Evolutionary conservation across 495 filamentous ascomycete species (phyloP).

Genomic region (Penicillium lividum): DNA sequence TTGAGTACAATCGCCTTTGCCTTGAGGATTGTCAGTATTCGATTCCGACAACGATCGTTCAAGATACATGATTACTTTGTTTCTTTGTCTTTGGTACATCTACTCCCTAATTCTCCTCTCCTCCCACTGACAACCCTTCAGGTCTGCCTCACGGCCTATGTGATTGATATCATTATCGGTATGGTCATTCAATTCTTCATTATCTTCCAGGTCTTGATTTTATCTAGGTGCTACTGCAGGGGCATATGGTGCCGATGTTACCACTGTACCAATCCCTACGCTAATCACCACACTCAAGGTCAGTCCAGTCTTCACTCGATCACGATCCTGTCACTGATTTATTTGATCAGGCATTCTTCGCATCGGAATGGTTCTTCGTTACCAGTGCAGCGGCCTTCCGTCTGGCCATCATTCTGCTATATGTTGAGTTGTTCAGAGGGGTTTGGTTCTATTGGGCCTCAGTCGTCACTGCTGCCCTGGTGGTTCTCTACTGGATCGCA

Average conservation of each 20-base stretch:
- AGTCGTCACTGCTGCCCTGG: constrained; percentile 1
- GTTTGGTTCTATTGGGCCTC: constrained; percentile 1
- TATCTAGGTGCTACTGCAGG: neutral
- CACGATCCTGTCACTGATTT: too few species aligned
- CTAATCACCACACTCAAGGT: neutral
- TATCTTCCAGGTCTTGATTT: too few species aligned
- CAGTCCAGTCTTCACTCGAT: neutral
- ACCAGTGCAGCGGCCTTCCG: constrained; percentile 6
- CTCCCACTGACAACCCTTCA: neutral
- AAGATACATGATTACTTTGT: constrained; percentile 2
- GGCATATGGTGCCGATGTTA: neutral
- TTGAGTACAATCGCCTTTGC: neutral
- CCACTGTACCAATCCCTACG: neutral
- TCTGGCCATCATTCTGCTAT: constrained; percentile 4
- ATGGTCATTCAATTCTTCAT: neutral
- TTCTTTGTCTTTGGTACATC: neutral
- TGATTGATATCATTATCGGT: neutral
- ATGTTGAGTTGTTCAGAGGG: constrained; percentile 6
- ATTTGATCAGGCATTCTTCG: constrained; percentile 7
- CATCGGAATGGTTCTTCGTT: constrained; percentile 10
- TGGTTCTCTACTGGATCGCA: constrained; percentile 21
- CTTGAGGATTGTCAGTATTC: neutral
- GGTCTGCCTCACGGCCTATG: neutral
- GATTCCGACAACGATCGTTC: neutral
- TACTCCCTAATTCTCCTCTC: neutral